phyloP scores from a whole-genome alignment of 2,329 filamentous ascomycete genomes.

The Mycosphaerella sp. region DNA sequence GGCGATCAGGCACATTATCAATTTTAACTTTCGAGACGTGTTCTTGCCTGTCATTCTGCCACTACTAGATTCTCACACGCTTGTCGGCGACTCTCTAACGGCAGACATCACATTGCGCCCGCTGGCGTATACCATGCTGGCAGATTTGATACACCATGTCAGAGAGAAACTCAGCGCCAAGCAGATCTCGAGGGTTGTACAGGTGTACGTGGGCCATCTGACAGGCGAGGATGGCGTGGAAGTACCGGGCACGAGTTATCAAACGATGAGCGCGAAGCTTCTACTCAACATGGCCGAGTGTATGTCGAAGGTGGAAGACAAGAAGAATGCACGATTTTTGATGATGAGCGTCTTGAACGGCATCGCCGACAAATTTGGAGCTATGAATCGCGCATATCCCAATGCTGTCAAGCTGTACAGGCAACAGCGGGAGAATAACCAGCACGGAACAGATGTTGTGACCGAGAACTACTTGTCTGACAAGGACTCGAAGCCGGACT shows the following conservation, averaged over 20 bases:
- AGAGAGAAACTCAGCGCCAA: slow-evolving; percentile 80
- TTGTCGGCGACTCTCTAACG: slow-evolving; percentile 92
- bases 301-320: slow-evolving; percentile 89
- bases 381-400: slow-evolving; percentile 93
- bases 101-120: slow-evolving; percentile 96
- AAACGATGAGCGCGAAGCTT: slow-evolving; percentile 98
- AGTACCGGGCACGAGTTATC: slow-evolving; percentile 86
- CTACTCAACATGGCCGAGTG: slow-evolving; percentile 97
- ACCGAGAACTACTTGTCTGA: slow-evolving; percentile 78
- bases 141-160: slow-evolving; percentile 95
- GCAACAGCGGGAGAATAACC: slow-evolving; percentile 53
- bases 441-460: slow-evolving; percentile 41
- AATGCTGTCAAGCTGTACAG: slow-evolving; percentile 93
- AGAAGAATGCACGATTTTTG: slow-evolving; percentile 89
- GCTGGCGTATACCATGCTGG: slow-evolving; percentile 95
- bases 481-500: slow-evolving; percentile 73
- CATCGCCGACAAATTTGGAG: slow-evolving; percentile 95
- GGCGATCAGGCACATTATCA: slow-evolving; percentile 96
- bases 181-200: slow-evolving; percentile 91
- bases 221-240: slow-evolving; percentile 69
- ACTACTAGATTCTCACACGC: slow-evolving; percentile 82
- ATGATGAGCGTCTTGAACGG: slow-evolving; percentile 96
- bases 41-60: slow-evolving; percentile 94
- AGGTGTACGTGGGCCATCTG: slow-evolving; percentile 94
- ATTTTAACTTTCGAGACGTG: slow-evolving; percentile 95